Conservation (phyloP, 2,329 filamentous ascomycete genomes). For the Fusarium metavorans region DNA sequence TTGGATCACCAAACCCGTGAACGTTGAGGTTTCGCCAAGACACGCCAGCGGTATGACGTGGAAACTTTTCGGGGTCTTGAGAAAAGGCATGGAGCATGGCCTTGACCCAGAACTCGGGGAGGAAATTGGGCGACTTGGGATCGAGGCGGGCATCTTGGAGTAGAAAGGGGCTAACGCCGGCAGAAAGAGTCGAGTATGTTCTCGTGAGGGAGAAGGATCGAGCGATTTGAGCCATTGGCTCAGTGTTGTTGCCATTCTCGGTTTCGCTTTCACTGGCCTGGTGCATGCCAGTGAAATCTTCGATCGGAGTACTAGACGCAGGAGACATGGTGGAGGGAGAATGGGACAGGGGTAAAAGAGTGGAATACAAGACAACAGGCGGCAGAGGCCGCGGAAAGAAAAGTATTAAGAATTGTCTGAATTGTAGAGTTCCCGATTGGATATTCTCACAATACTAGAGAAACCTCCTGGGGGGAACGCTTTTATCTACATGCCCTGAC, state of each 20-base stretch:
- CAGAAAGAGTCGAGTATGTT: slow-evolving; percentile 20
- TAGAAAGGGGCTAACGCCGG: slow-evolving; percentile 14
- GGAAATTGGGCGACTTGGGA: slow-evolving; percentile 23
- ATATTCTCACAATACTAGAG: not conserved
- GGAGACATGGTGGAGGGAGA: not conserved
- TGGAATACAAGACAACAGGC: not conserved
- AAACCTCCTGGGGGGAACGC: not conserved
- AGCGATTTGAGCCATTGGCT: slow-evolving; percentile 24
- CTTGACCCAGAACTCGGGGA: slow-evolving; percentile 16
- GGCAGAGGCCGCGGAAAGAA: not conserved
- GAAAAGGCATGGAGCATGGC: slow-evolving; percentile 35
- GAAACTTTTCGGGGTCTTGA: slow-evolving; percentile 26
- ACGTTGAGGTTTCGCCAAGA: slow-evolving; percentile 26
- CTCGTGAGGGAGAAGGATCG: slow-evolving; percentile 28
- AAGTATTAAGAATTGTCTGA: not conserved
- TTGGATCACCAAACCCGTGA: slow-evolving; percentile 20
- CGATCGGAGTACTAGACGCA: not conserved
- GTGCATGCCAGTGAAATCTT: not conserved
- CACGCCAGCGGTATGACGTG: slow-evolving; percentile 26
- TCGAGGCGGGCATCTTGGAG: slow-evolving; percentile 24
- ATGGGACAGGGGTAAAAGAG: not conserved
- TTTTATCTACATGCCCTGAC: not conserved
- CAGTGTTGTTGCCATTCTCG: not conserved
- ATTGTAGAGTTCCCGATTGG: not conserved
- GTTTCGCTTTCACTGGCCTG: slow-evolving; percentile 7